phyloP scores from a whole-genome alignment of 2,329 filamentous ascomycete genomes.

The Colletotrichum higginsianum region DNA sequence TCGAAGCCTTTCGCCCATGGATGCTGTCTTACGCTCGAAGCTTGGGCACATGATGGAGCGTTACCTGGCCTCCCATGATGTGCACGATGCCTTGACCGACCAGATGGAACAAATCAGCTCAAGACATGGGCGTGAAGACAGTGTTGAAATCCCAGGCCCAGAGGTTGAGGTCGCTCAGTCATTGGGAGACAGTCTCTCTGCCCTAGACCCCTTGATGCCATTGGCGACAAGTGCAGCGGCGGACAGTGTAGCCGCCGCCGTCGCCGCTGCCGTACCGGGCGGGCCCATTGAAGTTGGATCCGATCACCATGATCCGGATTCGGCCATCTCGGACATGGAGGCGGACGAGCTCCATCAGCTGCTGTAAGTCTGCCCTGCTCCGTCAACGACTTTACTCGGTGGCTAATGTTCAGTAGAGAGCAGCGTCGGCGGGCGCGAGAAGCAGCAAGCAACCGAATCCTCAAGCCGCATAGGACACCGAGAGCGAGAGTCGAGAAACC shows the following conservation, averaged over 20 bases:
- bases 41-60: slow-evolving; percentile 2
- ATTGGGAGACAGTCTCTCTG: not conserved
- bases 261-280: not conserved
- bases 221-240: not conserved
- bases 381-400: not conserved
- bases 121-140: too few relatives aligned
- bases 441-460: slow-evolving; percentile 9
- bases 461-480: not conserved
- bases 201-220: not conserved
- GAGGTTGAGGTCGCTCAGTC: not conserved
- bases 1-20: not conserved
- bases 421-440: slow-evolving; percentile 19
- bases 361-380: not conserved
- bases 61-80: slow-evolving; percentile 8
- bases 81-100: not conserved
- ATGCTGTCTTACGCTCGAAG: not conserved
- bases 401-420: slow-evolving; percentile 16
- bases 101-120: not conserved
- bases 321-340: slow-evolving; percentile 23
- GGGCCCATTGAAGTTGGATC: slow-evolving; percentile 19
- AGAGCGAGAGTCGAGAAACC: slow-evolving; percentile 26
- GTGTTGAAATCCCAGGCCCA: not conserved
- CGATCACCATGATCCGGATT: slow-evolving; percentile 11
- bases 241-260: too few relatives aligned
- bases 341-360: slow-evolving; percentile 18